phyloP scores from a whole-genome alignment of 169 alveolate species.

The Plasmodium coatneyi region DNA sequence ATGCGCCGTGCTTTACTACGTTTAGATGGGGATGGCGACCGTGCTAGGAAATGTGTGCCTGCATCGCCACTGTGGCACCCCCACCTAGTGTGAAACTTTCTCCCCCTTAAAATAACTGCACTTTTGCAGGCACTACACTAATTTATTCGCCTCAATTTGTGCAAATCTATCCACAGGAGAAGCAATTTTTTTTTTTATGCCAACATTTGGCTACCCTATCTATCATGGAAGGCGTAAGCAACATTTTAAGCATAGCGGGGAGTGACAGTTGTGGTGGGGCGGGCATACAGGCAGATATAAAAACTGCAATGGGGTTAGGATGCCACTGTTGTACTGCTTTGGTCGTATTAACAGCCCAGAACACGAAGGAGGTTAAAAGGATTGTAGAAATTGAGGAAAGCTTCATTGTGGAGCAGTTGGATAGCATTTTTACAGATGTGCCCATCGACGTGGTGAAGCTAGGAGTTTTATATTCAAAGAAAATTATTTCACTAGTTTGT shows the following conservation, averaged over 20 bases:
- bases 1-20: neutral
- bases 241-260: conserved; percentile 60
- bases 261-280: conserved; percentile 68
- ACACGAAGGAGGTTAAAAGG: conserved; percentile 37
- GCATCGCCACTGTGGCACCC: neutral
- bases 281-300: conserved; percentile 58
- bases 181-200: neutral
- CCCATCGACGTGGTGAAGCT: conserved; percentile 41
- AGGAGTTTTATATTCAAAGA: conserved; percentile 50
- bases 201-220: neutral
- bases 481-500: conserved; percentile 28
- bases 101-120: neutral
- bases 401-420: conserved; percentile 39
- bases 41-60: neutral
- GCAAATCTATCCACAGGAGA: neutral
- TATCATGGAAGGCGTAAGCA: conserved; percentile 20
- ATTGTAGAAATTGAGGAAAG: conserved; percentile 47
- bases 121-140: neutral
- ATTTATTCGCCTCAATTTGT: neutral
- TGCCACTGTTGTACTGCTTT: conserved; percentile 52
- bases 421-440: conserved; percentile 31
- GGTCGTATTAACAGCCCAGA: conserved; percentile 53
- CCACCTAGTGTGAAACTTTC: neutral
- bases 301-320: conserved; percentile 58
- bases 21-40: neutral